Base-by-base conservation (phyloP, 2,329 filamentous ascomycete genomes). In the Fusarium palustre region DNA sequence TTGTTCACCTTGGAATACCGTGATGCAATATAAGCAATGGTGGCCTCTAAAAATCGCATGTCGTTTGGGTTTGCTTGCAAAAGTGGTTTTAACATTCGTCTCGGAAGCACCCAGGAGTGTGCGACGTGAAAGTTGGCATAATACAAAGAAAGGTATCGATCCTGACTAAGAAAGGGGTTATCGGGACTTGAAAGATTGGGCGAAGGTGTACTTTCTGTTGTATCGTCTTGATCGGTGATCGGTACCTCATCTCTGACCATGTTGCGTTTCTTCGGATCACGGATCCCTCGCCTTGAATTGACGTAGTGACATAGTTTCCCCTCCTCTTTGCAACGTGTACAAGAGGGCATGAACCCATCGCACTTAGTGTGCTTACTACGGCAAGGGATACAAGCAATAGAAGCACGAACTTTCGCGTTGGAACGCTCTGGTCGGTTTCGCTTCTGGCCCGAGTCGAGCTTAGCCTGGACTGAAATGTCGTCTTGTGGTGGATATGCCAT, bases 81-180 rank as follows among this genome's bases (percentile, higher is more conserved):
- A n/a, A 68, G 59, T 18, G 24, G 20, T 7, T 42, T 24, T 13
- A 75, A 55, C 13, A 25, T 59, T 24, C 41, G n/a, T 42, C 47
- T 75, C 5, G 73, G 71, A 5, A 64, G 71, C 3, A 70, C 33
- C 72, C 68, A 75, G 13, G 73, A 65, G 34, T 75, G 71, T 6
- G 72, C 49, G 48, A 64, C 56, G 20, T 75, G 72, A 42, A 75
- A 75, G 33, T 71, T 65, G 30, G 41, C 8, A 53, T 75, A 75
- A 49, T 75, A 75, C 31, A 71, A 65, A 46, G 72, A 61, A 24
- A 74, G 57, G 22, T 55, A 25, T 46, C 56, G 54, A 25, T 46
- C 61, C 28, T 45, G 16, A 20, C 15, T 46, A 20, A 3, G 55
- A 52, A 50, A 22, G 24, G 69, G 41, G 15, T 66, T 48, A 7